Evolutionary conservation across 1,139 yeast species (phyloP).

Genomic region (Candida sp.): DNA sequence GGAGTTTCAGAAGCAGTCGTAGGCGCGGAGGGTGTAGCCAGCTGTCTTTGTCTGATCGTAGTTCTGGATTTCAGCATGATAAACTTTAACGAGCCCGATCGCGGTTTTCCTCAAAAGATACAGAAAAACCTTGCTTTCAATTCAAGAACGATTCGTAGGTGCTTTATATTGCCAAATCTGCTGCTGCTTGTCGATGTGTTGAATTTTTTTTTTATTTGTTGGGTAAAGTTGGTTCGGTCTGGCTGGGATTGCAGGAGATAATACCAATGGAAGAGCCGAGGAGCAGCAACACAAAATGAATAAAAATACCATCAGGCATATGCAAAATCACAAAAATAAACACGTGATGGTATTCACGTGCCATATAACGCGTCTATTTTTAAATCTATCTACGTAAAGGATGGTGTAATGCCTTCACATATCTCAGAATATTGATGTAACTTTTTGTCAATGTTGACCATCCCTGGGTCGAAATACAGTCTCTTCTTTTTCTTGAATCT

Average conservation of each 20-base stretch:
- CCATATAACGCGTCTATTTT: neutral
- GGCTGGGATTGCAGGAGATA: neutral
- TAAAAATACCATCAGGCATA: neutral
- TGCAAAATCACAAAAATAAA: neutral
- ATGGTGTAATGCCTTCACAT: constrained; percentile 39
- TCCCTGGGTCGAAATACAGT: constrained; percentile 14
- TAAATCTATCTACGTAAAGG: constrained; percentile 22
- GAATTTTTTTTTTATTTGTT: constrained; percentile 1
- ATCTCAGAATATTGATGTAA: constrained; percentile 30
- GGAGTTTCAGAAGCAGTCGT: constrained; percentile 4
- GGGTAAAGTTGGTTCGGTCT: constrained; percentile 1
- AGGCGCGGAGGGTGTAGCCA: neutral
- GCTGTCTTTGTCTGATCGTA: constrained; percentile 3
- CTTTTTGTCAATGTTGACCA: constrained; percentile 33
- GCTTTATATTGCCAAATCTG: neutral
- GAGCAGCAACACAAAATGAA: too few species aligned
- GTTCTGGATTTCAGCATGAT: constrained; percentile 3
- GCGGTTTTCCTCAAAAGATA: too few species aligned
- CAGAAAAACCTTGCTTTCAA: too few species aligned
- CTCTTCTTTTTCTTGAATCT: constrained; percentile 19
- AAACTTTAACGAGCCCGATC: too few species aligned
- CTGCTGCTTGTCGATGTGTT: neutral
- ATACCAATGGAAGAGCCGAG: too few species aligned
- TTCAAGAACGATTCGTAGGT: too few species aligned
- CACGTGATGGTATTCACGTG: neutral